Conservation (phyloP, 208 protist species). For the Trypanosoma platydactyli region DNA sequence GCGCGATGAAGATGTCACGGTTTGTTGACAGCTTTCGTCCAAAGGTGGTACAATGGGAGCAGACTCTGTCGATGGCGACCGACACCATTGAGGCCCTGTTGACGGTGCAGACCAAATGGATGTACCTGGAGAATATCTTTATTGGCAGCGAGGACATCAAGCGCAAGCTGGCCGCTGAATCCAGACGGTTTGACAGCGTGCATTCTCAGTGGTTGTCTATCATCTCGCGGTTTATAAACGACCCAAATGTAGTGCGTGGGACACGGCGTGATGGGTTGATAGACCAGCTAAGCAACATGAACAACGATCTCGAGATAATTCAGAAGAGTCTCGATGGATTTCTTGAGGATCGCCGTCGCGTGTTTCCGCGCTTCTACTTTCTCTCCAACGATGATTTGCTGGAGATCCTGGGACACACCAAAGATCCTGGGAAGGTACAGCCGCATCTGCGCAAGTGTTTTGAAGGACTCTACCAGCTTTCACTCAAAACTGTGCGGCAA, state of each 20-base stretch:
- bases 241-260: constrained; percentile 87
- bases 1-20: constrained; percentile 96
- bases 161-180: constrained; percentile 96
- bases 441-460: constrained; percentile 98
- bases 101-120: constrained; percentile 95
- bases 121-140: constrained; percentile 98
- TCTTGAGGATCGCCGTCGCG: constrained; percentile 95
- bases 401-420: constrained; percentile 97
- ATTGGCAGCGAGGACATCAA: constrained; percentile 97
- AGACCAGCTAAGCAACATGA: constrained; percentile 93
- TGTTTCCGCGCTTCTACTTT: constrained; percentile 98
- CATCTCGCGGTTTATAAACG: constrained; percentile 82
- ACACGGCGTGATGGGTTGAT: constrained; percentile 92
- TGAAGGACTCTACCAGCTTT: constrained; percentile 92
- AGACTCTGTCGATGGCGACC: constrained; percentile 92
- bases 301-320: constrained; percentile 94
- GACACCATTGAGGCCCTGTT: constrained; percentile 94
- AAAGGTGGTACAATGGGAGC: constrained; percentile 95
- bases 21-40: constrained; percentile 95
- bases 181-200: constrained; percentile 95
- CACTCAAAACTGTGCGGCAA: constrained; percentile 78
- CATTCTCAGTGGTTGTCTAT: constrained; percentile 95
- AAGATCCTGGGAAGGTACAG: constrained; percentile 96
- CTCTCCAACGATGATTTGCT: constrained; percentile 97
- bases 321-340: constrained; percentile 97